A percentile compares a stretch with the other conserved stretches of the same genome.
These are phyloP conservation scores for Calocybe cyanea DNA, from an alignment of 768 basidiomycete genomes.

Conservation along the genomic window DNA sequence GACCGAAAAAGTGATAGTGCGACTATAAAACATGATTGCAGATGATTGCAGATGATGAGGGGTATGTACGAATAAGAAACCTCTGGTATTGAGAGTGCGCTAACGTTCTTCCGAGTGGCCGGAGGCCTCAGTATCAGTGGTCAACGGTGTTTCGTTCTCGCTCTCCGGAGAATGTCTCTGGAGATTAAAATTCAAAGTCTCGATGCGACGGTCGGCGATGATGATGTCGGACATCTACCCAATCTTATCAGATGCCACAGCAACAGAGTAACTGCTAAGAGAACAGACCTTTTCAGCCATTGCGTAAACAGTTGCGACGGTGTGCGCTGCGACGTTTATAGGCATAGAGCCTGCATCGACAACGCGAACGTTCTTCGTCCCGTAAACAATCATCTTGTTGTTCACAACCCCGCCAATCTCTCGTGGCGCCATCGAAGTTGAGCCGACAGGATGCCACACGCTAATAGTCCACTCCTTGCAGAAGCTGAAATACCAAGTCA, in stretches of 20 bases:
- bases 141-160: no score
- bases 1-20: no score
- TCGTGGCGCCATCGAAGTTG: conserved; percentile 22
- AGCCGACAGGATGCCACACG: conserved; percentile 31
- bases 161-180: no score
- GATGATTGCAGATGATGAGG: no score
- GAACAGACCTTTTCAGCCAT: conserved; percentile 9
- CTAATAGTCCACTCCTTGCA: conserved; percentile 14
- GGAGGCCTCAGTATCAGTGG: neutral
- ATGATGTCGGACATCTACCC: conserved; percentile 5
- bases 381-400: conserved; percentile 23
- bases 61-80: no score
- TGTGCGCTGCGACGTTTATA: conserved; percentile 8
- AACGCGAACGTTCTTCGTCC: conserved; percentile 27
- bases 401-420: conserved; percentile 27
- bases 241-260: neutral
- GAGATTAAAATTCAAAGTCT: neutral
- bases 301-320: conserved; percentile 8
- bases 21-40: no score
- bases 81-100: no score
- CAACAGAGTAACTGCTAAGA: neutral
- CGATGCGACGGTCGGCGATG: conserved; percentile 6
- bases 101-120: neutral
- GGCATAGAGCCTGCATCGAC: conserved; percentile 23
- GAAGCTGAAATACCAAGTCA: conserved; percentile 9